These are phyloP conservation scores for Coleophoma eucalyptorum DNA, from an alignment of 2,329 filamentous ascomycete genomes.

Conservation along the genomic window DNA sequence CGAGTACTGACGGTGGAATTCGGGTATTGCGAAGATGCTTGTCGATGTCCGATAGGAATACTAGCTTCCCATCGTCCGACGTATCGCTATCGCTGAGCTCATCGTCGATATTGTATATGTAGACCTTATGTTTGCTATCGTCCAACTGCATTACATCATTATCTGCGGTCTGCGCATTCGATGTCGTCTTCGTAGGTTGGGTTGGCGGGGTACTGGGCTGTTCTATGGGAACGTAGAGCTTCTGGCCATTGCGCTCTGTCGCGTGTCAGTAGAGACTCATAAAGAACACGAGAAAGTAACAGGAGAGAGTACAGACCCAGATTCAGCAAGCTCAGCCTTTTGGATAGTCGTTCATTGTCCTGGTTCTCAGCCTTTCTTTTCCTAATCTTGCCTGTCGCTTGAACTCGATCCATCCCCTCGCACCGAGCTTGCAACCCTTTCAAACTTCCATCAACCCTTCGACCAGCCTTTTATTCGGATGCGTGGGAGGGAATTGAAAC, in stretches of 20 bases:
- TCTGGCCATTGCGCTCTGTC: slow-evolving; percentile 57
- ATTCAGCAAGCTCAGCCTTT: slow-evolving; percentile 78
- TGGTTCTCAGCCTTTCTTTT: slow-evolving; percentile 60
- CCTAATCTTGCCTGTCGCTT: slow-evolving; percentile 23
- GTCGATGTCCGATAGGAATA: slow-evolving; percentile 84
- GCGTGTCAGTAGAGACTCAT: slow-evolving; percentile 14
- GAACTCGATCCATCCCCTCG: slow-evolving; percentile 22
- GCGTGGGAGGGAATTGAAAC: no score
- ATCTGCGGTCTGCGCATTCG: slow-evolving; percentile 11
- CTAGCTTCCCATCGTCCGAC: slow-evolving; percentile 55
- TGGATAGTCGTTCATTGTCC: slow-evolving; percentile 73
- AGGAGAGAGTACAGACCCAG: slow-evolving; percentile 55
- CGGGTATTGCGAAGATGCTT: slow-evolving; percentile 73
- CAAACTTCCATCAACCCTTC: slow-evolving; percentile 5
- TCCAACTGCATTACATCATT: slow-evolving; percentile 78
- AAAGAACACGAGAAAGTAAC: slow-evolving; percentile 5
- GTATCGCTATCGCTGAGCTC: slow-evolving; percentile 71
- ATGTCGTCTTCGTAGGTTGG: slow-evolving; percentile 15
- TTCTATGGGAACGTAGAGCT: slow-evolving; percentile 64
- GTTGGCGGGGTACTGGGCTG: slow-evolving; percentile 33
- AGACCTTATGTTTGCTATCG: slow-evolving; percentile 79
- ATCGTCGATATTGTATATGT: slow-evolving; percentile 86
- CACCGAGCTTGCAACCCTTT: slow-evolving; percentile 7
- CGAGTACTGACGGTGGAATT: slow-evolving; percentile 56
- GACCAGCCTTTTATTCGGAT: slow-evolving; percentile 14